Conservation (phyloP, 108 stramenopile species). For the Cyclotella sp. region DNA sequence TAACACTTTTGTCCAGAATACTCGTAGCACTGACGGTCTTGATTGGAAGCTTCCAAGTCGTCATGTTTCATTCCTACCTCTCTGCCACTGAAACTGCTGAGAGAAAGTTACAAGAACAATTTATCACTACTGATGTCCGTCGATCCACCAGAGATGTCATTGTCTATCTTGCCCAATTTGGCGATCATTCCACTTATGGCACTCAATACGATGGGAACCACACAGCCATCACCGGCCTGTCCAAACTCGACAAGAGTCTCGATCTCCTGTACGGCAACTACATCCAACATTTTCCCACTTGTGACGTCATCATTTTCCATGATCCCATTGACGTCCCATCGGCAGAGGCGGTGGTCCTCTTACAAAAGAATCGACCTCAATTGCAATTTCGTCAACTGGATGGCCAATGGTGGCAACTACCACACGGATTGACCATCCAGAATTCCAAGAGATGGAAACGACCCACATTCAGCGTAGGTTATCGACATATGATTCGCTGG, state of each 20-base stretch:
- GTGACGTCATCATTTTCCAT: conserved; percentile 27
- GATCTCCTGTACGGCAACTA: conserved; percentile 62
- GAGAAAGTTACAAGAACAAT: too few relatives aligned
- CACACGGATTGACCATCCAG: neutral
- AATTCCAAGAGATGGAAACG: conserved; percentile 17
- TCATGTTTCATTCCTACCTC: too few relatives aligned
- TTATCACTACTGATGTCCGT: too few relatives aligned
- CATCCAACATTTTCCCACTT: conserved; percentile 21
- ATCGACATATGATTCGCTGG: conserved; percentile 80
- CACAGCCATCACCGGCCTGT: conserved; percentile 6
- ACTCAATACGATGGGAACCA: conserved; percentile 8
- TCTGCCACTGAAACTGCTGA: too few relatives aligned
- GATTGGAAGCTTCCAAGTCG: too few relatives aligned
- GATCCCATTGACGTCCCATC: neutral
- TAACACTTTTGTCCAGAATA: too few relatives aligned
- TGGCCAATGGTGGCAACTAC: conserved; percentile 21
- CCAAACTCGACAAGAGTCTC: conserved; percentile 45
- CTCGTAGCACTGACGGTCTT: too few relatives aligned
- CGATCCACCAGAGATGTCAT: conserved; percentile 11
- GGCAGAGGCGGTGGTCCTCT: neutral
- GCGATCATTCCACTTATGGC: conserved; percentile 28
- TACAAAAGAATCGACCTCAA: conserved; percentile 12
- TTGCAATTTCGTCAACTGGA: conserved; percentile 11
- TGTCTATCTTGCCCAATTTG: conserved; percentile 37
- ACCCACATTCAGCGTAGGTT: conserved; percentile 35